phyloP scores from a whole-genome alignment of 441 rosid genomes.

The Euphorbia schlechtendalii region DNA sequence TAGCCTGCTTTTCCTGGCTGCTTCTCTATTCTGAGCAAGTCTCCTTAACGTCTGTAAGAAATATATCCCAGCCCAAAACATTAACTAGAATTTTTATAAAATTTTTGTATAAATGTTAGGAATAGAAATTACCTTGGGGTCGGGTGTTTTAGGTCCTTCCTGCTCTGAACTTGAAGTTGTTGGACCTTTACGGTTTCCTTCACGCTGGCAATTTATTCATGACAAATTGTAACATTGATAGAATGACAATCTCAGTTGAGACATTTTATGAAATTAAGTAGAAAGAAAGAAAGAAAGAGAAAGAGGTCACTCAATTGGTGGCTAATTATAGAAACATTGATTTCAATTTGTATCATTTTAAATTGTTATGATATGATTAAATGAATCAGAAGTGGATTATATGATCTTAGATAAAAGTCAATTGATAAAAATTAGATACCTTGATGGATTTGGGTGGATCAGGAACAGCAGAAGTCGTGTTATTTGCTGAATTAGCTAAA shows the following conservation, averaged over 20 bases:
- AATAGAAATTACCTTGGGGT: slow-evolving; percentile 58
- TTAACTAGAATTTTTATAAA: background rate
- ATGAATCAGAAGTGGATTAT: background rate
- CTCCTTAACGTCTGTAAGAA: slow-evolving; percentile 71
- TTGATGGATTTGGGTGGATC: slow-evolving; percentile 60
- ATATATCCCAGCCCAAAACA: background rate
- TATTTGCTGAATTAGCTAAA: slow-evolving; percentile 45
- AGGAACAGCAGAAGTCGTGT: slow-evolving; percentile 24
- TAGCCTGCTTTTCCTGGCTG: slow-evolving; percentile 96
- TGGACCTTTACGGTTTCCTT: slow-evolving; percentile 67
- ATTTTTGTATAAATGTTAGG: background rate
- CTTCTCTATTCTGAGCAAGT: slow-evolving; percentile 99
- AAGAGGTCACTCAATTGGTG: slow-evolving; percentile 3
- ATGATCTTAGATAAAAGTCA: no score
- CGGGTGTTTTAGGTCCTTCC: slow-evolving; percentile 85
- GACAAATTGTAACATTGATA: slow-evolving; percentile 7
- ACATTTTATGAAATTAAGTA: background rate
- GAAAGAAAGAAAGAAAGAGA: background rate
- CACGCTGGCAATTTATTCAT: slow-evolving; percentile 44
- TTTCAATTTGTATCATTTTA: no score
- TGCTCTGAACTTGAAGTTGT: slow-evolving; percentile 70
- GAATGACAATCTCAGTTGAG: slow-evolving; percentile 34
- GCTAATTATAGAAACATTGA: slow-evolving; percentile 3
- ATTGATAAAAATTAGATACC: slow-evolving; percentile 29
- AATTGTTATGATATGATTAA: no score